These are phyloP conservation scores for Terfezia claveryi DNA, from an alignment of 495 filamentous ascomycete species.

Conservation along the genomic window DNA sequence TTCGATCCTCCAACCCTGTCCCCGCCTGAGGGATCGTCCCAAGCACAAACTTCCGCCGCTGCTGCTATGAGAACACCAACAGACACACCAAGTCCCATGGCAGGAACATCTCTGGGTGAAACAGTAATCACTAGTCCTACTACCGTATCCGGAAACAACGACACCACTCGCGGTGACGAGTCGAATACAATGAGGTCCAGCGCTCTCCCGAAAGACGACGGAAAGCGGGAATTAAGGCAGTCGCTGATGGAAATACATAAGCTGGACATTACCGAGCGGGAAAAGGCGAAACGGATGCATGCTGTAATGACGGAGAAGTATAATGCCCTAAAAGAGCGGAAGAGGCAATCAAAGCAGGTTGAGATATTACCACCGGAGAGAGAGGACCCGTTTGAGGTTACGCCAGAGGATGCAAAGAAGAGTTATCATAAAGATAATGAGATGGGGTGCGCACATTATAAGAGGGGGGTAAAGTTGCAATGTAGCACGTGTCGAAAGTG, in stretches of 20 bases:
- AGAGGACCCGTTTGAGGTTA: constrained; percentile 43
- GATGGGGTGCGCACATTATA: constrained; percentile 81
- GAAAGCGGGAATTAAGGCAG: constrained; percentile 52
- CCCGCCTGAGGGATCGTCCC: background rate
- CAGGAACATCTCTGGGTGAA: constrained; percentile 2
- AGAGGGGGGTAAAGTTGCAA: constrained; percentile 85
- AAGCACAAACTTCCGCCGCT: background rate
- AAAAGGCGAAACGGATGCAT: constrained; percentile 74
- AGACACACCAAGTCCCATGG: constrained; percentile 1
- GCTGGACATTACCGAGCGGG: constrained; percentile 36
- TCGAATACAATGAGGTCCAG: constrained; percentile 9
- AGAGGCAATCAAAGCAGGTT: constrained; percentile 20
- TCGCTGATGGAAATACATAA: constrained; percentile 59
- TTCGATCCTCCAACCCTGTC: background rate
- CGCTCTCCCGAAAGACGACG: constrained; percentile 72
- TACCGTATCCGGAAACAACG: constrained; percentile 4
- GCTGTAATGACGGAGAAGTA: constrained; percentile 63
- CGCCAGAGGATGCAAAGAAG: constrained; percentile 27
- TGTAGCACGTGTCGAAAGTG: constrained; percentile 73
- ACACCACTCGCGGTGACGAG: constrained; percentile 4
- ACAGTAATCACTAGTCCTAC: background rate
- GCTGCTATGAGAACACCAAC: constrained; percentile 6
- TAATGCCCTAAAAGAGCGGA: constrained; percentile 21
- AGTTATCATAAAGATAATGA: constrained; percentile 21
- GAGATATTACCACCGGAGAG: constrained; percentile 18